Evolutionary conservation across 768 basidiomycete species (phyloP).

Genomic region (Boletus rubescentipes): DNA sequence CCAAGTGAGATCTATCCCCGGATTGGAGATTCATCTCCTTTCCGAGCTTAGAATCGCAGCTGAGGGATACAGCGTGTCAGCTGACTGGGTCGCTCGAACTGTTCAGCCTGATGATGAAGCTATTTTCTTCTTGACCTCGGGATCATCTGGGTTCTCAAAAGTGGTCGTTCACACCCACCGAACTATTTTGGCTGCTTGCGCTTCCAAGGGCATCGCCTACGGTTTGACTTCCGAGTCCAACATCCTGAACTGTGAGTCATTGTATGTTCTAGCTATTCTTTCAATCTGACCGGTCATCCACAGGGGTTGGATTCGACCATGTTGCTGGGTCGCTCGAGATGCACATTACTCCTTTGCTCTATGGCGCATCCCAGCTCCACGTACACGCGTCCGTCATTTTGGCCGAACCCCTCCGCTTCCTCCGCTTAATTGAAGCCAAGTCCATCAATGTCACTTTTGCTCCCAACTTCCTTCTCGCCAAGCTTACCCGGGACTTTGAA

Average conservation of each 20-base stretch:
- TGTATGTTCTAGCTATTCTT: background rate
- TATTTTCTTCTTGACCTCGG: conserved; percentile 40
- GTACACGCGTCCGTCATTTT: conserved; percentile 25
- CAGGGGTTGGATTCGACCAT: conserved; percentile 47
- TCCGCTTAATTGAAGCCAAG: conserved; percentile 35
- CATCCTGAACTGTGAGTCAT: conserved; percentile 40
- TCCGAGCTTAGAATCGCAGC: conserved; percentile 24
- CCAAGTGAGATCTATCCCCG: conserved; percentile 23
- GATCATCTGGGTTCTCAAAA: conserved; percentile 47
- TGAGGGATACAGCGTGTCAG: conserved; percentile 3
- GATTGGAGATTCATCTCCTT: conserved; percentile 25
- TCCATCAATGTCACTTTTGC: conserved; percentile 35
- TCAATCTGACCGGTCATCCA: conserved; percentile 1
- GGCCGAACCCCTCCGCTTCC: conserved; percentile 21
- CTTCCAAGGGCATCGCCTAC: conserved; percentile 36
- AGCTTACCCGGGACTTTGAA: conserved; percentile 35
- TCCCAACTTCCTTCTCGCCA: conserved; percentile 44
- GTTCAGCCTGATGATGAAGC: conserved; percentile 30
- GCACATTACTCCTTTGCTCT: conserved; percentile 38
- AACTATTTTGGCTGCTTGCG: conserved; percentile 35
- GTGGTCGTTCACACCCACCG: conserved; percentile 41
- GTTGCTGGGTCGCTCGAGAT: conserved; percentile 44
- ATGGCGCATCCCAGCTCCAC: conserved; percentile 28
- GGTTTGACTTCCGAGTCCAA: conserved; percentile 33
- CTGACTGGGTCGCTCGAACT: conserved; percentile 11